Evolutionary conservation across 305 asterid species (phyloP).

Genomic region (Fraxinus baroniana): DNA sequence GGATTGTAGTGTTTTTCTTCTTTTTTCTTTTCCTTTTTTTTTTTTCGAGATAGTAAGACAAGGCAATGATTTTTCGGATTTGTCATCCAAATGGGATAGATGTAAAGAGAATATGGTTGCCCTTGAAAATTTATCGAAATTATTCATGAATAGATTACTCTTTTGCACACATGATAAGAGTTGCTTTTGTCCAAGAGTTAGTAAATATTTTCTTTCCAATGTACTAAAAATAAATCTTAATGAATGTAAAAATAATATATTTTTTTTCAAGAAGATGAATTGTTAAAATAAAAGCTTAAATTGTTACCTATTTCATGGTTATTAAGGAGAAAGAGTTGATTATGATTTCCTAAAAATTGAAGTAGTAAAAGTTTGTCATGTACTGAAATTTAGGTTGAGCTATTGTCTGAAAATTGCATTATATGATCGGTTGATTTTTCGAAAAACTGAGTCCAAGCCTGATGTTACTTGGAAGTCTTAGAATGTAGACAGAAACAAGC

Average conservation of each 20-base stretch:
- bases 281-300: not conserved
- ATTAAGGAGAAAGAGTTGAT: not conserved
- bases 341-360: not conserved
- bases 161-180: not conserved
- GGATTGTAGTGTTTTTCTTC: too few species aligned
- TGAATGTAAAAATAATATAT: not conserved
- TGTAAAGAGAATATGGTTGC: not conserved
- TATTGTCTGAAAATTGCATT: not conserved
- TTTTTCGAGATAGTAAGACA: not conserved
- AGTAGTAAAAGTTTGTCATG: not conserved
- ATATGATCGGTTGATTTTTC: not conserved
- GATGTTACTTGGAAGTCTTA: not conserved
- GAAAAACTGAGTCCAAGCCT: not conserved
- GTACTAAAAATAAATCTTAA: not conserved
- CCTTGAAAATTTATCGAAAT: not conserved
- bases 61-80: not conserved
- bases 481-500: not conserved
- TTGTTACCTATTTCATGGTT: not conserved
- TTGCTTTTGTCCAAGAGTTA: not conserved
- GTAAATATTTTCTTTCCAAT: not conserved
- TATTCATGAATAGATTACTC: not conserved
- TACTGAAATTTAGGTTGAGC: not conserved
- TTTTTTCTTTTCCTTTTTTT: too few species aligned
- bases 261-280: not conserved
- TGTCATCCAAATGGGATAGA: too few species aligned